phyloP scores from a whole-genome alignment of 2,329 filamentous ascomycete genomes.

The Trichoderma gracile region DNA sequence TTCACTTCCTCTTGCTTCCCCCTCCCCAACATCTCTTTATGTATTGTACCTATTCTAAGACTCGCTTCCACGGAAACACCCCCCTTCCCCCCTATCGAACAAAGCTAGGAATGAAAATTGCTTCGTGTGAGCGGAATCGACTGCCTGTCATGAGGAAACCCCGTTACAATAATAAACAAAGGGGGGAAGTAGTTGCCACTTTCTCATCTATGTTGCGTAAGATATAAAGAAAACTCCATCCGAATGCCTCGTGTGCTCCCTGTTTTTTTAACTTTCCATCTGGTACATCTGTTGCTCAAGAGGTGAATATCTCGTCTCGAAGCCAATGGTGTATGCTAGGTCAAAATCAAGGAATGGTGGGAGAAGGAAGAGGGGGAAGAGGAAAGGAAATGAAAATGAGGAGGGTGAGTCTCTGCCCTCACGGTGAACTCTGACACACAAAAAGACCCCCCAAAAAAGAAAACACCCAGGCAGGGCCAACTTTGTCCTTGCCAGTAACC shows the following conservation, averaged over 20 bases:
- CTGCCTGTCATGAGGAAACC: constrained; percentile 26
- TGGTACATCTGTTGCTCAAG: constrained; percentile 8
- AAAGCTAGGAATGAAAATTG: neutral
- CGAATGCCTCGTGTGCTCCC: constrained; percentile 23
- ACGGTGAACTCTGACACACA: constrained; percentile 1
- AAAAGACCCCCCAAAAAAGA: constrained; percentile 26
- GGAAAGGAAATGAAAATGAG: neutral
- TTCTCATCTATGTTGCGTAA: constrained; percentile 31
- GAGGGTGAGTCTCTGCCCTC: neutral
- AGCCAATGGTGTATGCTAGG: neutral
- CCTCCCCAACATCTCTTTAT: neutral
- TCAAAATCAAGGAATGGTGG: neutral
- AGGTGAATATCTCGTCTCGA: neutral
- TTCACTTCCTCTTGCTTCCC: neutral
- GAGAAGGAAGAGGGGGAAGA: neutral
- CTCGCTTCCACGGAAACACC: neutral
- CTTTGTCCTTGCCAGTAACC: constrained; percentile 23
- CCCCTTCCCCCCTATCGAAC: neutral
- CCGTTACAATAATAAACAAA: constrained; percentile 34
- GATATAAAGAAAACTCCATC: constrained; percentile 21
- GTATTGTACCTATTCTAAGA: constrained; percentile 3
- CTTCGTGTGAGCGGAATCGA: neutral
- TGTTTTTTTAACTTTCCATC: constrained; percentile 27
- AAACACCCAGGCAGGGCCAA: constrained; percentile 26
- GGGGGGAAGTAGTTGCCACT: constrained; percentile 27